A percentile compares a stretch with the other conserved stretches of the same genome.
phyloP scores from a whole-genome alignment of 345 rosid genomes.

The Brassica incana region DNA sequence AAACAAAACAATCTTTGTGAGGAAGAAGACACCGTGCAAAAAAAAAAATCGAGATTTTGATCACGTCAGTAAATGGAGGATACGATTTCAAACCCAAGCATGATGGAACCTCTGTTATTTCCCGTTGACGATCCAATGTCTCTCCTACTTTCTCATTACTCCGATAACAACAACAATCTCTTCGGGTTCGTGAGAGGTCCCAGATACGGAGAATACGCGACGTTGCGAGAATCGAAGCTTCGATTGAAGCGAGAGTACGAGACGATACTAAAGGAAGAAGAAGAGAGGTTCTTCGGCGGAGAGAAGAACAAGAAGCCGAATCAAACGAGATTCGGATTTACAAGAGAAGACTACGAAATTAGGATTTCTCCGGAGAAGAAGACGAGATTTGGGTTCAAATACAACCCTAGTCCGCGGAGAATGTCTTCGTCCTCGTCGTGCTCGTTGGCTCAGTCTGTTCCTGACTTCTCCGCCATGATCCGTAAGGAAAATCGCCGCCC shows the following conservation, averaged over 20 bases:
- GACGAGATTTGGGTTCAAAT: constrained; percentile 55
- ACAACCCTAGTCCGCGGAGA: constrained; percentile 7
- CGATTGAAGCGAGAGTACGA: constrained; percentile 45
- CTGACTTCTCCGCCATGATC: constrained; percentile 67
- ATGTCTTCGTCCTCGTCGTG: constrained; percentile 41
- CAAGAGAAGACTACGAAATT: constrained; percentile 51
- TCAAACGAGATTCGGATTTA: constrained; percentile 54
- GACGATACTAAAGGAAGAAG: constrained; percentile 37
- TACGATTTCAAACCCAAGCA: constrained; percentile 37
- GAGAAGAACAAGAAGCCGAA: constrained; percentile 34
- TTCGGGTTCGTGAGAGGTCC: constrained; percentile 76
- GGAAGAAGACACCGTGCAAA: constrained; percentile 13
- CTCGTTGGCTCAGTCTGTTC: constrained; percentile 72
- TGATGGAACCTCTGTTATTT: constrained; percentile 41
- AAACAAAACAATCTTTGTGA: not conserved
- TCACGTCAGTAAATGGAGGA: constrained; percentile 41
- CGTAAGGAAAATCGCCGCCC: constrained; percentile 83
- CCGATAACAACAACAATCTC: constrained; percentile 31
- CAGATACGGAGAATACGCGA: constrained; percentile 67
- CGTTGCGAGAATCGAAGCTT: constrained; percentile 67
- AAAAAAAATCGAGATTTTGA: not conserved
- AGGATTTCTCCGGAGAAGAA: constrained; percentile 43
- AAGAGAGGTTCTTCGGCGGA: constrained; percentile 32
- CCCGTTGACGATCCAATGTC: constrained; percentile 54
- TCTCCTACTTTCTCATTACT: constrained; percentile 57